Percentiles rank a stretch among this genome's conserved stretches.
Conservation (phyloP, 2,329 filamentous ascomycete species). For the Colletotrichum sp. region DNA sequence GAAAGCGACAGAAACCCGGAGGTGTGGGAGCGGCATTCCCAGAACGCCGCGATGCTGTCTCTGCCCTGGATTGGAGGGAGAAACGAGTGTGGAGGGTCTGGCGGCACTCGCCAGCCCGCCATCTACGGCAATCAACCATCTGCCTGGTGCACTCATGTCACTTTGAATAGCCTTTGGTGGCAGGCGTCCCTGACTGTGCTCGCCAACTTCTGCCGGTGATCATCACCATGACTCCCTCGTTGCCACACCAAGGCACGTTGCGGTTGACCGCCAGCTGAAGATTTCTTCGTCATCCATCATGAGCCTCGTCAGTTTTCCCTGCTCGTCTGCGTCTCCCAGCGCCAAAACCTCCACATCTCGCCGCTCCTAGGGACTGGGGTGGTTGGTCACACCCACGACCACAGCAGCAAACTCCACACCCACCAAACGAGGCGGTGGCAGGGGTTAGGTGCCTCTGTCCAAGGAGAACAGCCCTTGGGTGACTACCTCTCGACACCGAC, state of each 20-base stretch:
- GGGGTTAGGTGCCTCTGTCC: background rate
- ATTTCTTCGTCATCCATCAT: slow-evolving; percentile 15
- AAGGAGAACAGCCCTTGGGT: background rate
- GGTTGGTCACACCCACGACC: slow-evolving; percentile 17
- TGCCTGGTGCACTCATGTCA: background rate
- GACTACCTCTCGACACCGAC: background rate
- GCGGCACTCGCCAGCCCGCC: slow-evolving; percentile 1
- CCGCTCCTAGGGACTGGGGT: background rate
- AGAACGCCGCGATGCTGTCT: background rate
- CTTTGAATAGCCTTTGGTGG: background rate
- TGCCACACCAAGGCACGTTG: background rate
- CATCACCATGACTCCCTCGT: background rate
- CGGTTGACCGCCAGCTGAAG: background rate
- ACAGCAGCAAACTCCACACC: slow-evolving; percentile 19
- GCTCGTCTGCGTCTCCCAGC: slow-evolving; percentile 2
- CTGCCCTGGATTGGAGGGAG: slow-evolving; percentile 11
- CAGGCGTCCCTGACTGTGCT: background rate
- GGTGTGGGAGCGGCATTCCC: background rate
- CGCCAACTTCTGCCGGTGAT: background rate
- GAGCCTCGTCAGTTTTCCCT: slow-evolving; percentile 18
- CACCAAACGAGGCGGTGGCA: slow-evolving; percentile 18
- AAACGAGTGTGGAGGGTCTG: slow-evolving; percentile 14
- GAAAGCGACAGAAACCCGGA: background rate
- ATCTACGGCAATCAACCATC: background rate
- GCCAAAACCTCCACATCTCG: slow-evolving; percentile 11